Percentiles rank a stretch among this genome's conserved stretches.
These are phyloP conservation scores for Amanita pseudoporphyria DNA, from an alignment of 768 basidiomycete species.

Conservation along the genomic window DNA sequence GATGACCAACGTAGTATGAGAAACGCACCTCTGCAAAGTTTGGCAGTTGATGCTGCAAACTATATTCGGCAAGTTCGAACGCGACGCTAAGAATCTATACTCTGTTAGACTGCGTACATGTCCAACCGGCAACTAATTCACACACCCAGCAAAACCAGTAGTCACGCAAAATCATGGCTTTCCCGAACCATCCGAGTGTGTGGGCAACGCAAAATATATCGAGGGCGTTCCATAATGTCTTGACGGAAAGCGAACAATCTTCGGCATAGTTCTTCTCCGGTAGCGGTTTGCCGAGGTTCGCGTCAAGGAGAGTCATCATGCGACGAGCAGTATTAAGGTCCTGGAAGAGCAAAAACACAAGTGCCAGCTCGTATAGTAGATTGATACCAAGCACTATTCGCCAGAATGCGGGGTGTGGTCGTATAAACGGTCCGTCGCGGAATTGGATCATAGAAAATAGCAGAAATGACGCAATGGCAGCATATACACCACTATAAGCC, in stretches of 20 bases:
- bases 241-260: constrained; percentile 54
- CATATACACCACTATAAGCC: constrained; percentile 63
- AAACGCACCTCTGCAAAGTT: constrained; percentile 75
- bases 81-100: constrained; percentile 74
- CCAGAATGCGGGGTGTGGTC: constrained; percentile 86
- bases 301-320: constrained; percentile 77
- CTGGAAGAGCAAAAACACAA: constrained; percentile 83
- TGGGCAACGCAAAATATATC: constrained; percentile 87
- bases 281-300: constrained; percentile 57
- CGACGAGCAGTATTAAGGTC: constrained; percentile 65
- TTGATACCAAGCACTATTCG: constrained; percentile 71
- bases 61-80: constrained; percentile 86
- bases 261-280: constrained; percentile 86
- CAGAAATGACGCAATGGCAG: constrained; percentile 64
- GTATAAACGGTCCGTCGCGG: constrained; percentile 81
- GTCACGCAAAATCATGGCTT: constrained; percentile 82
- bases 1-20: constrained; percentile 8
- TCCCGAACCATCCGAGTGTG: constrained; percentile 83
- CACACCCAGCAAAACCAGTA: constrained; percentile 93
- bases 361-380: constrained; percentile 69
- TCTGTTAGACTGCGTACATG: constrained; percentile 8
- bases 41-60: constrained; percentile 77
- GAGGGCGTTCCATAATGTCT: constrained; percentile 69
- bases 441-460: constrained; percentile 83
- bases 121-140: constrained; percentile 9